phyloP scores from a whole-genome alignment of 2,329 filamentous ascomycete species.

The Trichoderma sp. region DNA sequence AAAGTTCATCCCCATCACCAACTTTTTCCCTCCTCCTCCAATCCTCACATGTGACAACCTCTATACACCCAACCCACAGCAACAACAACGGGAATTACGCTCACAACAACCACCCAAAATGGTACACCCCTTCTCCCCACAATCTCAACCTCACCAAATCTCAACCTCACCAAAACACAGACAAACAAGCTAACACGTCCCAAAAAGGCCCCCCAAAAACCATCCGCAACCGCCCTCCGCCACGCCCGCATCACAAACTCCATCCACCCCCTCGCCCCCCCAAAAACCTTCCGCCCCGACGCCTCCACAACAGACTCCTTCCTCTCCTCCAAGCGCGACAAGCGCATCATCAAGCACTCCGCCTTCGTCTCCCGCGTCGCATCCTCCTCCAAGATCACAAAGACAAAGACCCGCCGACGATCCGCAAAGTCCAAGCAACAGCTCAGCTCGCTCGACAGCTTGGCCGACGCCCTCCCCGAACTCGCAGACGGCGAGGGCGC shows the following conservation, averaged over 20 bases:
- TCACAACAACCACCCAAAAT: conserved; percentile 14
- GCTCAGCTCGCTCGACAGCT: conserved; percentile 71
- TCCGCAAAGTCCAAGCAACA: conserved; percentile 39
- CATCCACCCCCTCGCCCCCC: conserved; percentile 54
- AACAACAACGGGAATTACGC: neutral
- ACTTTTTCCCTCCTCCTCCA: conserved; percentile 1
- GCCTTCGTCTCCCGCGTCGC: conserved; percentile 76
- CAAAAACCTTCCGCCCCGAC: conserved; percentile 55
- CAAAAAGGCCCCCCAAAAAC: conserved; percentile 49
- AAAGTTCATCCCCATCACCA: conserved; percentile 12
- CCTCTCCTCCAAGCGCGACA: conserved; percentile 77
- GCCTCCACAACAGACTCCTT: conserved; percentile 61
- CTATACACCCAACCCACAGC: neutral
- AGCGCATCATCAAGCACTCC: conserved; percentile 78
- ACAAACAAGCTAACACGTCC: neutral
- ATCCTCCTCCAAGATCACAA: conserved; percentile 50
- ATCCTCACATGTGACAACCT: neutral
- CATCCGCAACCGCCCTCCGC: conserved; percentile 60
- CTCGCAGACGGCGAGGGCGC: conserved; percentile 52
- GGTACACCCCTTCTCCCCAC: neutral
- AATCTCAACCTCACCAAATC: neutral
- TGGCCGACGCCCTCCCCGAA: conserved; percentile 80
- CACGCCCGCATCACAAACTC: conserved; percentile 53
- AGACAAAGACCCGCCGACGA: conserved; percentile 15
- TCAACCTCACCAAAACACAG: neutral